phyloP scores from a whole-genome alignment of 1,284 basidiomycete genomes.

The Malassezia obtusa region DNA sequence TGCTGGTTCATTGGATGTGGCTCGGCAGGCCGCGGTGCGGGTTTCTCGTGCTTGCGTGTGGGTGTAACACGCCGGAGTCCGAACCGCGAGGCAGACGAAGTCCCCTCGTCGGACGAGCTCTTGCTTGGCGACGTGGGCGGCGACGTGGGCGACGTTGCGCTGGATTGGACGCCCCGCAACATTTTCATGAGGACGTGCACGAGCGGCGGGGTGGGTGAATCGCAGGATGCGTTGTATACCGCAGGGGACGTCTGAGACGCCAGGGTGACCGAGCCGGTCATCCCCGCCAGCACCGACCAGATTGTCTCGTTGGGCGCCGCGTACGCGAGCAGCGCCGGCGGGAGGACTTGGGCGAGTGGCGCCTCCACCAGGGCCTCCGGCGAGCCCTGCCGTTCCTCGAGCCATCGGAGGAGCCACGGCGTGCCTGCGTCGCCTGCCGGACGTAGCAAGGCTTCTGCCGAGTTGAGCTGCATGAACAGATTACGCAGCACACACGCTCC shows the following conservation, averaged over 20 bases:
- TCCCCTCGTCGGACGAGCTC: not conserved
- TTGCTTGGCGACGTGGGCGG: not conserved
- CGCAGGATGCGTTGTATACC: not conserved
- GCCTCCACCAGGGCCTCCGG: not conserved
- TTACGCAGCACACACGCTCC: slow-evolving; percentile 45
- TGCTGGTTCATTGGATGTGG: not conserved
- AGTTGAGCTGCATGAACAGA: slow-evolving; percentile 38
- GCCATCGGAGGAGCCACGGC: not conserved
- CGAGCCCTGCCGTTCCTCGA: not conserved
- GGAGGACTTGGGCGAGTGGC: not conserved
- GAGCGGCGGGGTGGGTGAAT: not conserved
- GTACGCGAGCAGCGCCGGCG: not conserved
- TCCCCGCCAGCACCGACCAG: not conserved
- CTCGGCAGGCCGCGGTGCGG: not conserved
- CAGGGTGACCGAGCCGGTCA: not conserved
- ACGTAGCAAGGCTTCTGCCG: slow-evolving; percentile 36
- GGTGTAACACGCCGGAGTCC: not conserved
- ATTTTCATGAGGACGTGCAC: not conserved
- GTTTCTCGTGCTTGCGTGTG: not conserved
- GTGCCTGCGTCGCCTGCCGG: not conserved
- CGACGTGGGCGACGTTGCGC: not conserved
- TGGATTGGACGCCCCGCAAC: not conserved
- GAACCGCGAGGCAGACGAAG: not conserved
- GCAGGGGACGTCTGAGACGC: not conserved
- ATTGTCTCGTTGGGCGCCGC: not conserved